Conservation (phyloP, 2,329 filamentous ascomycete species). For the Pseudocercospora vitis region DNA sequence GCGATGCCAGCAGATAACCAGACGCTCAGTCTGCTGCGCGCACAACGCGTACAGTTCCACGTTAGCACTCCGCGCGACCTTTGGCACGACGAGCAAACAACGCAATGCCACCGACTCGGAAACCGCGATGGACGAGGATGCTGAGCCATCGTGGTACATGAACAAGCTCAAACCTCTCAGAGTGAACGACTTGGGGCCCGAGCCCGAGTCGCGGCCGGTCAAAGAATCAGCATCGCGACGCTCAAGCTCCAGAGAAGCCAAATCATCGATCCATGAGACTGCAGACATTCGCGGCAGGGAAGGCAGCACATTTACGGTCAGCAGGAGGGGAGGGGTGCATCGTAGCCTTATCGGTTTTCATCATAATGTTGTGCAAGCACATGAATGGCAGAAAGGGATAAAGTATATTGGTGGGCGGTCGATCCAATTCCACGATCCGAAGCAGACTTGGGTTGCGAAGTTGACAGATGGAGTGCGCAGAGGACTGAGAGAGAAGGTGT, state of each 20-base stretch:
- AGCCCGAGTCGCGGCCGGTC: not conserved
- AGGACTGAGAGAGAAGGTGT: not conserved
- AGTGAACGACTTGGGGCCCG: no score
- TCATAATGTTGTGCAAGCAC: not conserved
- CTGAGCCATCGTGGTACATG: slow-evolving; percentile 7
- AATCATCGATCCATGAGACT: no score
- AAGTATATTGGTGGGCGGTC: no score
- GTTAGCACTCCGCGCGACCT: slow-evolving; percentile 27
- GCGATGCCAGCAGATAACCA: slow-evolving; percentile 19
- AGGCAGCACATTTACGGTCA: no score
- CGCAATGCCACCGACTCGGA: not conserved
- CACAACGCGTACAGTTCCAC: slow-evolving; percentile 29
- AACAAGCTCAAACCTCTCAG: slow-evolving; percentile 6
- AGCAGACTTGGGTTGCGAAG: not conserved
- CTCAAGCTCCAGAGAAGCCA: not conserved
- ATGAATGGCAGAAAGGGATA: slow-evolving; percentile 7
- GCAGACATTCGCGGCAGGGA: no score
- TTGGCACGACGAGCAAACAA: slow-evolving; percentile 15
- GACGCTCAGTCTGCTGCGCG: slow-evolving; percentile 24
- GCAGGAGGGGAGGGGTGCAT: not conserved
- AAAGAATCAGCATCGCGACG: not conserved
- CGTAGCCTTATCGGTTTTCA: not conserved
- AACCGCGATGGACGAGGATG: not conserved
- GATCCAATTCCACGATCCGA: not conserved
- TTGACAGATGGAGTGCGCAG: not conserved